Percentiles rank a stretch among this genome's conserved stretches.
These are phyloP conservation scores for Solanum hybrid DNA, from an alignment of 305 asterid species.

Conservation along the genomic window DNA sequence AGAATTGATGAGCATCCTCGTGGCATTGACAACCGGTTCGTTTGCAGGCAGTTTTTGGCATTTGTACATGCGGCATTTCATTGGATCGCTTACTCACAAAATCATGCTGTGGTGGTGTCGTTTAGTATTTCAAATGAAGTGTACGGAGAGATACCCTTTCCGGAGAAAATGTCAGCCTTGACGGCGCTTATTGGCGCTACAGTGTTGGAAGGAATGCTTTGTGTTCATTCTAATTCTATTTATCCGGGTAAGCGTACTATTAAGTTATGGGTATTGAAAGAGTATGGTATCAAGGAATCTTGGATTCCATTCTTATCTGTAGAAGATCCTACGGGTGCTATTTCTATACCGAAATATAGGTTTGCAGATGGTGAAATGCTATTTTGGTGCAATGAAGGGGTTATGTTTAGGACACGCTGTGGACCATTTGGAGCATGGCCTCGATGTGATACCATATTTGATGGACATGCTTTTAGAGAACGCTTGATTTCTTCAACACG, in stretches of 20 bases:
- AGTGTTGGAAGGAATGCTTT: background rate
- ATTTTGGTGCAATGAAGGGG: background rate
- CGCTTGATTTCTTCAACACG: background rate
- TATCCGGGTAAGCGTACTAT: background rate
- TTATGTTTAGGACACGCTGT: background rate
- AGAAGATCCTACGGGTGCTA: background rate
- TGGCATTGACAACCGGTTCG: background rate
- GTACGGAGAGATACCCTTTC: background rate
- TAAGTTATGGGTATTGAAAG: background rate
- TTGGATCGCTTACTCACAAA: background rate
- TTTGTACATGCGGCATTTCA: slow-evolving; percentile 1
- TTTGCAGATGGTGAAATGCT: background rate
- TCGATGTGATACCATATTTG: background rate
- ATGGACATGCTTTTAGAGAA: background rate
- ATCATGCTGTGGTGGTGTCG: background rate
- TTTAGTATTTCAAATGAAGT: background rate
- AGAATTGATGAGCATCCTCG: background rate
- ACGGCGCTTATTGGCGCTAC: background rate
- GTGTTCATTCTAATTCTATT: background rate
- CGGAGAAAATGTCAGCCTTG: background rate
- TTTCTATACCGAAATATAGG: background rate
- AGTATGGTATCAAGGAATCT: background rate
- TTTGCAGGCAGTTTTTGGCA: background rate
- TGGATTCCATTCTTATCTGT: background rate
- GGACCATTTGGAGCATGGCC: background rate